A percentile compares a stretch with the other conserved stretches of the same genome.
Conservation (phyloP, 306 rosid species). For the Dalbergia cochinchinensis region DNA sequence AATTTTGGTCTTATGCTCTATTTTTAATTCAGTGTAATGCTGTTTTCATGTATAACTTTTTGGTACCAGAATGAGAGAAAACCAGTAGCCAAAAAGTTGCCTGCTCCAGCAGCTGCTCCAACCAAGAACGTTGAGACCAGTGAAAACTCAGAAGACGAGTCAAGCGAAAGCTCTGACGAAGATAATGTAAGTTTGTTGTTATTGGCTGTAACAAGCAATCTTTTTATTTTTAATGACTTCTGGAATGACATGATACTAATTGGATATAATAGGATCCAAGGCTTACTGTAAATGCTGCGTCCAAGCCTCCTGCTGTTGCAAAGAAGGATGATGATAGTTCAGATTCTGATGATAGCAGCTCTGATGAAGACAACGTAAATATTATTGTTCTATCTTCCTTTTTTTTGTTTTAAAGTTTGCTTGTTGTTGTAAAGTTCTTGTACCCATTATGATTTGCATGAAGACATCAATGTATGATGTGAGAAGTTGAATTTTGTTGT, state of each 20-base stretch:
- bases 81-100: constrained; percentile 27
- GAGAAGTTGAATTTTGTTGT: background rate
- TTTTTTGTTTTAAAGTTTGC: background rate
- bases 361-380: constrained; percentile 55
- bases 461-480: background rate
- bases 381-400: background rate
- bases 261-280: constrained; percentile 49
- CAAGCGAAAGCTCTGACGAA: constrained; percentile 53
- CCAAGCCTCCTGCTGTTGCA: constrained; percentile 45
- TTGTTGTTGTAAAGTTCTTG: background rate
- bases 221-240: background rate
- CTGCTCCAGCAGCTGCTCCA: constrained; percentile 28
- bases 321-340: constrained; percentile 55
- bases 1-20: background rate
- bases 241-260: background rate
- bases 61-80: constrained; percentile 11
- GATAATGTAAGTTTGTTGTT: constrained; percentile 40
- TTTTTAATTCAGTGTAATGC: background rate
- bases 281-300: constrained; percentile 29
- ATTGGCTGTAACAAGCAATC: background rate
- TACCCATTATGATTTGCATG: background rate
- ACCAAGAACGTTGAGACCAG: constrained; percentile 38
- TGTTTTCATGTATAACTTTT: background rate
- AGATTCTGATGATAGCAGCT: constrained; percentile 65
- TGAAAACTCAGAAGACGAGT: constrained; percentile 51